These are phyloP conservation scores for Serendipita sp. DNA, from an alignment of 768 basidiomycete species.

Conservation along the genomic window DNA sequence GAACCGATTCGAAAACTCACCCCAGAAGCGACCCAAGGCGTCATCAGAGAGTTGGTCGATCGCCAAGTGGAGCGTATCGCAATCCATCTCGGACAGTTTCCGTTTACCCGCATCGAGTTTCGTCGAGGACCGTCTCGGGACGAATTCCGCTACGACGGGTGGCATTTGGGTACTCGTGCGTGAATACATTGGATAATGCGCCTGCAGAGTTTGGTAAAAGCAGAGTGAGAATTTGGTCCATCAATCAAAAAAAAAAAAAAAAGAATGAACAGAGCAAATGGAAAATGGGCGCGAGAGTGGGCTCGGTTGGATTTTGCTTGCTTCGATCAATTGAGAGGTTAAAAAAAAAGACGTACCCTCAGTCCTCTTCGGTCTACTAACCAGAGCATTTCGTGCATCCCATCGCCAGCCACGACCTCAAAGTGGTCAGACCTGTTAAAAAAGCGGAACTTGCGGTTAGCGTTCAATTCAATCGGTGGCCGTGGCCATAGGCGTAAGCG, in stretches of 20 bases:
- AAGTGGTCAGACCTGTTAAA: neutral
- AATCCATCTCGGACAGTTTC: neutral
- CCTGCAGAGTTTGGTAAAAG: neutral
- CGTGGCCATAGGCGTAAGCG: too few species aligned
- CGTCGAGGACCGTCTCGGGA: neutral
- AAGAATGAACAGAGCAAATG: too few species aligned
- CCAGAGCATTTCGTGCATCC: neutral
- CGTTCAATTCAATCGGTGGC: neutral
- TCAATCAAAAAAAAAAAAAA: too few species aligned
- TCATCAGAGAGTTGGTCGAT: neutral
- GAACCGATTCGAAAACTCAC: neutral
- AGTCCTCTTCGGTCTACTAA: neutral
- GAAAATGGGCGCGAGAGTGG: too few species aligned
- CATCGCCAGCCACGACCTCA: neutral
- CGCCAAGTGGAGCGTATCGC: neutral
- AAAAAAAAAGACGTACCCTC: neutral
- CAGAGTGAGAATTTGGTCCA: too few species aligned
- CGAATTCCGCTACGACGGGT: neutral
- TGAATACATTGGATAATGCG: neutral
- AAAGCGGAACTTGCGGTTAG: neutral
- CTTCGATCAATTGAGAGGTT: neutral
- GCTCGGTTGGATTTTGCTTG: too few species aligned
- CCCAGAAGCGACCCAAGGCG: neutral
- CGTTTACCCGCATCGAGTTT: neutral
- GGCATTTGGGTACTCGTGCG: neutral